Percentiles rank a stretch among this genome's conserved stretches.
phyloP scores from a whole-genome alignment of 768 basidiomycete genomes.

The Boletus bicolor region DNA sequence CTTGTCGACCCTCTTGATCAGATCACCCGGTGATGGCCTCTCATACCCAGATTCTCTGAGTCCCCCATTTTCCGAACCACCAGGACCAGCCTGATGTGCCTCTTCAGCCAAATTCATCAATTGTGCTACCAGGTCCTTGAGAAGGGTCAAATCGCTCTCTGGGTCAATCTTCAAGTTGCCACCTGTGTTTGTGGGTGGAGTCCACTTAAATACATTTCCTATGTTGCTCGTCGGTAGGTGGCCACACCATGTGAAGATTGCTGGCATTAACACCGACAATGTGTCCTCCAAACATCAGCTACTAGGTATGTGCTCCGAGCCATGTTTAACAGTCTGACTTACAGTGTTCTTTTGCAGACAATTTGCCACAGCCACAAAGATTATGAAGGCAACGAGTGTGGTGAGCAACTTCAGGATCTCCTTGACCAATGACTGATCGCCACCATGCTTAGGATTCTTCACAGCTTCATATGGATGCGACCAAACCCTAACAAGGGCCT shows the following conservation, averaged over 20 bases:
- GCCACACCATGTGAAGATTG: not conserved
- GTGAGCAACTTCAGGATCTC: not conserved
- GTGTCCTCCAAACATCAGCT: not conserved
- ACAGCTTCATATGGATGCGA: not conserved
- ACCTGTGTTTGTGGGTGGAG: not conserved
- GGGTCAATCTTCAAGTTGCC: not conserved
- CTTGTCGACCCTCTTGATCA: no score
- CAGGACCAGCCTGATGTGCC: not conserved
- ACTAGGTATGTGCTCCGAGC: no score
- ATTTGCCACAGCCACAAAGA: no score
- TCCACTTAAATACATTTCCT: not conserved
- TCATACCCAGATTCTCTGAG: no score
- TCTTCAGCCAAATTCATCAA: not conserved
- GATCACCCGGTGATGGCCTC: no score
- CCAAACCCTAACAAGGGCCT: conserved; percentile 1
- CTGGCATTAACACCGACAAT: not conserved
- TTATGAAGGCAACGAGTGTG: not conserved
- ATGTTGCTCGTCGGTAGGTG: not conserved
- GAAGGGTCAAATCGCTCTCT: not conserved
- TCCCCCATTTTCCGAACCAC: no score
- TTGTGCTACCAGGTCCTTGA: not conserved
- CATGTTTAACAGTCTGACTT: not conserved
- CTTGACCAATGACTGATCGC: not conserved
- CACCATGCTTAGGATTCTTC: no score
- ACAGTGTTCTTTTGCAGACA: not conserved